Evolutionary conservation across 495 filamentous ascomycete genomes (phyloP).

Genomic region (Massariosphaeria phaeospora): DNA sequence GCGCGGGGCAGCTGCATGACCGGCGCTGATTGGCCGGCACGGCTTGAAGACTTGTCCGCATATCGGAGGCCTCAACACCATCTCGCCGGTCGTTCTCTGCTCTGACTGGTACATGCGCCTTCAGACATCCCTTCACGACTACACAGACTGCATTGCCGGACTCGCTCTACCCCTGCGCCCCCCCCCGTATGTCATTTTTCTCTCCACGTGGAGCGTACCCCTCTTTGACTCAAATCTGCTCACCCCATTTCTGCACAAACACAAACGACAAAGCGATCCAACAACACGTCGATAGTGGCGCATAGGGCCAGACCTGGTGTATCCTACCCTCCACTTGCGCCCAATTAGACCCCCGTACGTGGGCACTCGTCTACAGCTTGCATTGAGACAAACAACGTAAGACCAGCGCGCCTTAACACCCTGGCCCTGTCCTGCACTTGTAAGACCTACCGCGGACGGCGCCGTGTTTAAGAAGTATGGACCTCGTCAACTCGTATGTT

Average conservation of each 20-base stretch:
- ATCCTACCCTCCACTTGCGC: not conserved
- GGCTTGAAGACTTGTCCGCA: constrained; percentile 1
- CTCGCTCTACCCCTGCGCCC: not conserved
- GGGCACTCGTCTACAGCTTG: constrained; percentile 6
- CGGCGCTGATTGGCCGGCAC: constrained; percentile 3
- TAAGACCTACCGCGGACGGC: constrained; percentile 4
- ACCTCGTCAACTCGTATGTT: constrained; percentile 33
- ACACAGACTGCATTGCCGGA: constrained; percentile 4
- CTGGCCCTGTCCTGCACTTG: not conserved
- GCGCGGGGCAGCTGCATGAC: not conserved
- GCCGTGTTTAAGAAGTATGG: constrained; percentile 27
- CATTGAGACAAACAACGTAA: not conserved
- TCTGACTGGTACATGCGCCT: constrained; percentile 1
- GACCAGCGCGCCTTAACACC: not conserved
- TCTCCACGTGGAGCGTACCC: constrained; percentile 19
- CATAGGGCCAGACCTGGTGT: not conserved
- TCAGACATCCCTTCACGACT: not conserved
- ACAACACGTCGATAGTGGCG: constrained; percentile 1
- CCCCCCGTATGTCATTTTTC: constrained; percentile 4
- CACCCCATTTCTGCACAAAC: constrained; percentile 9
- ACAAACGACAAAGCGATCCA: constrained; percentile 18
- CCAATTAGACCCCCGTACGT: constrained; percentile 25
- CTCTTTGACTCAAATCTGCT: constrained; percentile 2
- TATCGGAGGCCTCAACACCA: constrained; percentile 16
- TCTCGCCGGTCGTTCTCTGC: not conserved